Base-by-base conservation (phyloP, 176 grass and related monocot species). In the Oryza brachyantha region DNA sequence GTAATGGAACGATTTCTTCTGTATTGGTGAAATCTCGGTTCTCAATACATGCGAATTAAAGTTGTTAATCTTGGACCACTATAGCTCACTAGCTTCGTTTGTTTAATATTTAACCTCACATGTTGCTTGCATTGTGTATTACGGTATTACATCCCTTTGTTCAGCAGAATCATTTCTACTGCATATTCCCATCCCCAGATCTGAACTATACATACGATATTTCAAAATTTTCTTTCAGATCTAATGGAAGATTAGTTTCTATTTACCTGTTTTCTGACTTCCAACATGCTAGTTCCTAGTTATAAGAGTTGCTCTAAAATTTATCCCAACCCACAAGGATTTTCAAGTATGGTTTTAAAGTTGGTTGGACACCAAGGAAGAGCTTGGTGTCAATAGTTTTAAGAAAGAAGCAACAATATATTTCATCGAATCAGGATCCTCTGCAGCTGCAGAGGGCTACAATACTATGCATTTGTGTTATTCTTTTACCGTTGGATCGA, bases 51-150 rank as follows among this genome's bases (percentile, higher is more conserved):
- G 41, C 5, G 27, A 26, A 28, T 45, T 16, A 43, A 28, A 46
- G 10, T 12, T 77, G 74, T 46, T 79, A 70, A 63, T 28, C 55
- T 52, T 79, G 63, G 77, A 79, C 64, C 61, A 74, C 61, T 37
- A 16, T 40, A 70, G 64, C 48, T 37, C 55, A 57, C 21, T 57
- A 57, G 52, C 68, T 57, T 8, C 19, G 74, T 43, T 82, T 71
- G 1, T 41, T 76, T 77, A 63, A 64, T 70, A 31, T 27, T 82
- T 75, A 11, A 29, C n/a, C 40, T 52, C 25, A 39, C 64, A 68
- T 52, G 72, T 52, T 76, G 55, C 72, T 76, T 75, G 72, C 16
- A 70, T 46, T 74, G 50, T 36, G 68, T 55, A 46, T 80, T 41
- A 81, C 62, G 26, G 63, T 55, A 75, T 27, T 42, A 35, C 27